These are phyloP conservation scores for Fusarium bactridioides DNA, from an alignment of 2,329 filamentous ascomycete species.

Conservation along the genomic window DNA sequence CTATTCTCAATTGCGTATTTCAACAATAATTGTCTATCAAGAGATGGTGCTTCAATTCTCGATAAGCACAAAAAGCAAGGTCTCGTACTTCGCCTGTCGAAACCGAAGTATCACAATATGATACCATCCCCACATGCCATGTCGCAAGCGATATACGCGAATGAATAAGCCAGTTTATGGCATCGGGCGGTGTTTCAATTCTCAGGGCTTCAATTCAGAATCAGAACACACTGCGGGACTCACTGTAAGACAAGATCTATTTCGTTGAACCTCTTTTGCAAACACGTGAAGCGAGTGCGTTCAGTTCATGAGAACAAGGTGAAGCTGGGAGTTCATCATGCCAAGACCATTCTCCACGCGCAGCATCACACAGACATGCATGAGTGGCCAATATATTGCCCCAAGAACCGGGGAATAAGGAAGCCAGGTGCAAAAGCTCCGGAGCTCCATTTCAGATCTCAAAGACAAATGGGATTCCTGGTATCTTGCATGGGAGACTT, in stretches of 20 bases:
- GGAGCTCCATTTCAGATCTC: background rate
- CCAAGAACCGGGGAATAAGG: background rate
- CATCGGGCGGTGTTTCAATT: background rate
- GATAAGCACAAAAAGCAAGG: background rate
- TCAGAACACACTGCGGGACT: background rate
- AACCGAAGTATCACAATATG: background rate
- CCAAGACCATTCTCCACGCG: slow-evolving; percentile 21
- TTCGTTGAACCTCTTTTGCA: background rate
- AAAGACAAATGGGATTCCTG: background rate
- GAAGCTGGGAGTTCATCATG: background rate
- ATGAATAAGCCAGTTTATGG: background rate
- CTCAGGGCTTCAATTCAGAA: background rate
- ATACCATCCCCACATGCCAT: background rate
- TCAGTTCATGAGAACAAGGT: background rate
- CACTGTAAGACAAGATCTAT: background rate
- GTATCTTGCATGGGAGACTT: background rate
- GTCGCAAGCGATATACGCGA: background rate
- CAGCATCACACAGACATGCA: background rate
- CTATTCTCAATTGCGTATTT: background rate
- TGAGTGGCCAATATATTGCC: background rate
- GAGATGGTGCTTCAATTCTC: background rate
- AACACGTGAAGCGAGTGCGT: background rate
- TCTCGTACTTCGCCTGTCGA: background rate
- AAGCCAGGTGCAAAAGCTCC: slow-evolving; percentile 11
- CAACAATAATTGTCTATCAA: background rate